Evolutionary conservation across 176 grass and related monocot genomes (phyloP), one percentile per base, ranked within the genome.

Genomic region (Juncus inflexus): DNA sequence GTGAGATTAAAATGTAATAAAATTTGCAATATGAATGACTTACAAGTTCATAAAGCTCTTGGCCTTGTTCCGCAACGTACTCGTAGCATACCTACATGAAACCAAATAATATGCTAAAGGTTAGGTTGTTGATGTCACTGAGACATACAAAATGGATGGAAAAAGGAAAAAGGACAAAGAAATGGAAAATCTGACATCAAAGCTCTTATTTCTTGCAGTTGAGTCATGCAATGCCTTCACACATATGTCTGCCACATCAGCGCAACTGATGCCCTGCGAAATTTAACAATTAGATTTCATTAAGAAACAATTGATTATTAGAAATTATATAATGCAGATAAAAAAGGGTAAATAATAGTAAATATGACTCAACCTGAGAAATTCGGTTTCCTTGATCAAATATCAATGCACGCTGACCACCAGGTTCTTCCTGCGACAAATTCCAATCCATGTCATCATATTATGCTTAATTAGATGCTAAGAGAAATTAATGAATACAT

Each of bases 311-410:
- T 45, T 35, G 40, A 40, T 47, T 37, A 60, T 9, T 65, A 56
- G 4, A 37, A 52, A 53, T 38, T 5, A 28, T 7, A 68, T 54
- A 28, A 52, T 52, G 12, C 58, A 62, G 57, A 74, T 45, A 39
- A 64, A 67, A 12, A 67, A 68, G 59, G 50, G 3, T 0, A 71
- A 57, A 3, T 9, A 13, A 15, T 62, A 54, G 53, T 62, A 15
- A 7, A 62, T 15, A 52, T 50, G 2, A 54, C 63, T 53, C 9
- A 69, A 99, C 94, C 85, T 99, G 88, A 60, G 94, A 89, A 39
- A 92, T 92, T 72, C 83, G 85, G 63, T 89, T 99, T 50, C 94
- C 94, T 86, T 99, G 88, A 84, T 99, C 94, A 73, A 99, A 99
- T 15, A 99, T 99, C 67, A 99, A 54, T 42, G 94, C 94, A 57